phyloP scores from a whole-genome alignment of 169 alveolate genomes.

The Plasmodium gallinaceum region DNA sequence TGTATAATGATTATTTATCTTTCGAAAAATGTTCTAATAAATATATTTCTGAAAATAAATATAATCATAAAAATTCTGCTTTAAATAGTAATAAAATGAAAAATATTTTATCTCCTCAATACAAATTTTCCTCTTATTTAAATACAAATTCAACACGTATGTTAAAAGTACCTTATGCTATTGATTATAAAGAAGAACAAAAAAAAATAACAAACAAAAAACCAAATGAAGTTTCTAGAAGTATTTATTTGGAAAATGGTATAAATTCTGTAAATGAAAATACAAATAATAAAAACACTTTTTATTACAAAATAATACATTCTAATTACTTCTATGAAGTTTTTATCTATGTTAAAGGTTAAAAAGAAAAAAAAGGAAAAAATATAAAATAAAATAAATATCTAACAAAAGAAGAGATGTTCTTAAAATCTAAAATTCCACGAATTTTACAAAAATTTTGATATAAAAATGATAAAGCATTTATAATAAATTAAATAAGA shows the following conservation, averaged over 20 bases:
- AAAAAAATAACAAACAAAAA: neutral
- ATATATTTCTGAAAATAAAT: neutral
- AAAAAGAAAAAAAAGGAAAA: neutral
- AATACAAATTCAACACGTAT: neutral
- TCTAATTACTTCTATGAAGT: neutral
- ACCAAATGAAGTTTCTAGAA: neutral
- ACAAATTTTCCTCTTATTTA: neutral
- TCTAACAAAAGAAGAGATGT: too few relatives aligned
- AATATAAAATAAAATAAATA: too few relatives aligned
- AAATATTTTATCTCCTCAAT: neutral
- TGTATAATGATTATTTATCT: constrained; percentile 12
- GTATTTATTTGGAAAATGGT: neutral
- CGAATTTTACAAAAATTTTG: too few relatives aligned
- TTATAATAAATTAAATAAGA: too few relatives aligned
- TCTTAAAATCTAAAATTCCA: too few relatives aligned
- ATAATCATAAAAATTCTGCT: neutral
- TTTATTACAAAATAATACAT: neutral
- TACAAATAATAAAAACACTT: neutral
- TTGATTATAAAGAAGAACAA: neutral
- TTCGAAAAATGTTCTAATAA: neutral
- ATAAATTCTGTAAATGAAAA: neutral
- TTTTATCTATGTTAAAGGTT: neutral
- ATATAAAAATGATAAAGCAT: too few relatives aligned
- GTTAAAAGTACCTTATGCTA: neutral
- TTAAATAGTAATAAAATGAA: neutral